phyloP scores from a whole-genome alignment of 139 green algal genomes.

The Asterochloris sp. region DNA sequence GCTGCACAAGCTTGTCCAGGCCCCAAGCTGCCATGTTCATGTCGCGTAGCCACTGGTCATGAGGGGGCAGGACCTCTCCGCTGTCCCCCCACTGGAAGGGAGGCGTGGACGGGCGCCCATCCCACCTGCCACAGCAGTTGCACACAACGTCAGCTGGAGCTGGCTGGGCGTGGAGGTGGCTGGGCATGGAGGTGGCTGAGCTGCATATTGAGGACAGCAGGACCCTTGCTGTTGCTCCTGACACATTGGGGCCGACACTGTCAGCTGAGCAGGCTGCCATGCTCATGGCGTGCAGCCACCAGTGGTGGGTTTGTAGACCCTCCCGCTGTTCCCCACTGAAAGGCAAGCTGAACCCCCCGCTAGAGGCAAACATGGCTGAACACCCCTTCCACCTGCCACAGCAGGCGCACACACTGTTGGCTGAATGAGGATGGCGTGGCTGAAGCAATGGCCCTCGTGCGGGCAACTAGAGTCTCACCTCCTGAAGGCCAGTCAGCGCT shows the following conservation, averaged over 20 bases:
- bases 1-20: constrained; percentile 43
- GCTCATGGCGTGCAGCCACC: constrained; percentile 67
- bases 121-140: constrained; percentile 51
- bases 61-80: constrained; percentile 47
- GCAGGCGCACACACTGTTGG: not conserved
- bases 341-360: no score
- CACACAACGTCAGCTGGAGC: not conserved
- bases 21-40: constrained; percentile 56
- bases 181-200: no score
- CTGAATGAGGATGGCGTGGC: no score
- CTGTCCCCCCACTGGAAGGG: constrained; percentile 61
- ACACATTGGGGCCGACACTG: no score
- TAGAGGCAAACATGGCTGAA: constrained; percentile 52
- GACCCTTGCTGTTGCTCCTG: no score
- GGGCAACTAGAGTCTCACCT: no score
- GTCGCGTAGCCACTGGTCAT: constrained; percentile 64
- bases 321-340: constrained; percentile 61
- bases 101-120: constrained; percentile 61
- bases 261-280: constrained; percentile 27
- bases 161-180: no score
- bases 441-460: no score
- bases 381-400: constrained; percentile 65
- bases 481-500: no score
- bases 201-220: no score
- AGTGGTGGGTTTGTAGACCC: constrained; percentile 46